Conservation (phyloP, 768 basidiomycete species). For the Amanita jacksonii region DNA sequence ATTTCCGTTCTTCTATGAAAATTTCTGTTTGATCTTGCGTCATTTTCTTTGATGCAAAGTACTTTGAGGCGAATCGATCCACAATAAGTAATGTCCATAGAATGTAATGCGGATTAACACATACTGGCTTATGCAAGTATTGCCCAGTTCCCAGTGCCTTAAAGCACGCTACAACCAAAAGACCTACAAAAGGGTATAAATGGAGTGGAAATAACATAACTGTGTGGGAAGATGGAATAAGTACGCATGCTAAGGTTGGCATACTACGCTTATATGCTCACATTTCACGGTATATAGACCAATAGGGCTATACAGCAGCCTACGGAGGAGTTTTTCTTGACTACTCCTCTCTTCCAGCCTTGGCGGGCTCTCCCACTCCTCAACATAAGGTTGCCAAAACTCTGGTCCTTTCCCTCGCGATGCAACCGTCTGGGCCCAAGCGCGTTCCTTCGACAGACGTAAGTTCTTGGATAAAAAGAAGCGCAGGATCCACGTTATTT, state of each 20-base stretch:
- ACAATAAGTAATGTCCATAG: background rate
- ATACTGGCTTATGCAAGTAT: slow-evolving; percentile 57
- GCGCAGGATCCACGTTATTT: slow-evolving; percentile 63
- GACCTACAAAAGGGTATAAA: slow-evolving; percentile 63
- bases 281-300: slow-evolving; percentile 33
- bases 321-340: slow-evolving; percentile 20
- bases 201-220: slow-evolving; percentile 53
- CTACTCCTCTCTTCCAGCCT: slow-evolving; percentile 21
- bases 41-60: slow-evolving; percentile 85
- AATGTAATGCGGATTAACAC: slow-evolving; percentile 16
- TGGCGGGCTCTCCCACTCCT: slow-evolving; percentile 69
- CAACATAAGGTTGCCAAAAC: slow-evolving; percentile 79
- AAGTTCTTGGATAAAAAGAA: slow-evolving; percentile 85
- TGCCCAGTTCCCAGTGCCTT: slow-evolving; percentile 61
- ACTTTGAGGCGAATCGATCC: slow-evolving; percentile 31
- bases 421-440: slow-evolving; percentile 72
- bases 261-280: background rate
- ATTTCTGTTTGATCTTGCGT: slow-evolving; percentile 51
- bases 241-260: slow-evolving; percentile 21
- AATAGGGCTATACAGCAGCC: slow-evolving; percentile 28
- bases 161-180: slow-evolving; percentile 49
- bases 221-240: slow-evolving; percentile 17
- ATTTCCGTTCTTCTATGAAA: slow-evolving; percentile 84
- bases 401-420: slow-evolving; percentile 75
- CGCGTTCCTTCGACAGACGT: slow-evolving; percentile 65